Conservation (phyloP, 306 rosid species). For the Glycyrrhiza uralensis region DNA sequence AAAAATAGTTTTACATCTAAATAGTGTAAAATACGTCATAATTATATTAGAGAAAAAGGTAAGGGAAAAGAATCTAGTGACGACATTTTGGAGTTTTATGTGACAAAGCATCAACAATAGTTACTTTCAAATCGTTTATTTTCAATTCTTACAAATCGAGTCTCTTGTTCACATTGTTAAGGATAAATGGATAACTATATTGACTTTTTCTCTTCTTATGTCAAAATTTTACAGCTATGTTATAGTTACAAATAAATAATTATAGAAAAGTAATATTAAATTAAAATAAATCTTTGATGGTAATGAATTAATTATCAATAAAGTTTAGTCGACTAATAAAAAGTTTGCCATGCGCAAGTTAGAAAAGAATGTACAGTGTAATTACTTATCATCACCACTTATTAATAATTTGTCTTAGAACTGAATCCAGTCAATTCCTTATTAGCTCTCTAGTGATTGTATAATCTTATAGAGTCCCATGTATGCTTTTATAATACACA, state of each 20-base stretch:
- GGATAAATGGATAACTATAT: background rate
- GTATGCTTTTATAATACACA: too few species aligned
- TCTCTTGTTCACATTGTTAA: background rate
- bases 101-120: background rate
- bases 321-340: too few species aligned
- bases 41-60: background rate
- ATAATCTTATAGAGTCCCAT: too few species aligned
- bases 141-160: background rate
- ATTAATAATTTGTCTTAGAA: too few species aligned
- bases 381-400: too few species aligned
- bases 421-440: too few species aligned
- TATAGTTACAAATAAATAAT: background rate
- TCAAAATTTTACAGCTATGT: background rate
- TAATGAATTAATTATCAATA: too few species aligned
- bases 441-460: too few species aligned
- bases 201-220: background rate
- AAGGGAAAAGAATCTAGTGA: background rate
- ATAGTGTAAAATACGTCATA: background rate
- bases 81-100: background rate
- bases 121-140: background rate
- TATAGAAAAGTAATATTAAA: background rate
- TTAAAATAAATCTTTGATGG: too few species aligned
- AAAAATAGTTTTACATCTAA: too few species aligned
- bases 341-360: too few species aligned
- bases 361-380: too few species aligned